Evolutionary conservation across 371 early-diverging fungal genomes (phyloP), one percentile per base, ranked within the genome.

Genomic region (Mucor irregularis): DNA sequence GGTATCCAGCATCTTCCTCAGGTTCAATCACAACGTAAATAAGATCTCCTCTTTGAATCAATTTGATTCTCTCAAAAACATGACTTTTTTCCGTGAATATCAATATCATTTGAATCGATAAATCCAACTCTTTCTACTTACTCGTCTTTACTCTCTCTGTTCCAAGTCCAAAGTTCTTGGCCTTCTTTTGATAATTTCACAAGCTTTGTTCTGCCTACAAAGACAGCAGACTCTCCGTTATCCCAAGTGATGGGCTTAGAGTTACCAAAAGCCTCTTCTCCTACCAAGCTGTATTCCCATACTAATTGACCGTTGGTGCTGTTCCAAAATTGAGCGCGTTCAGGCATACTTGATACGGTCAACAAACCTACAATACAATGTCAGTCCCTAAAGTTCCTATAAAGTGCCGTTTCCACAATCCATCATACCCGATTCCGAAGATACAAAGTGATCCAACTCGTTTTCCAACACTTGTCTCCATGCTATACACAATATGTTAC

Each of bases 381-480:
- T 35, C 37, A 24, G 13, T 46, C 5, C 3, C 24, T 26, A 9
- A 47, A 7, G 24, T 53, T 8, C n/a, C 21, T 14, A 13, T 22
- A n/a, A n/a, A n/a, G n/a, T n/a, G 26, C n/a, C 29, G 8, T 21
- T 10, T 4, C 3, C 8, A 19, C 21, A 39, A 19, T 16, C 21
- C 21, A 7, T 14, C 10, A 37, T 65, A 66, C 73, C 73, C 38
- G 58, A 38, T n/a, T 60, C 59, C 17, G 52, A 49, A 31, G 56
- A 29, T 39, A 47, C 19, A 17, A 64, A 46, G 8, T 62, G 47
- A 19, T 33, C 40, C 31, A 71, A 49, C 13, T 66, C 57, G 22
- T 71, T 63, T 3, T 71, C 70, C 14, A 79, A 65, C 0, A 79
- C 57, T 51, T 82, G 82, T 57, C 79, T 79, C 77, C 80, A 78